Base-by-base conservation (phyloP, 2,329 filamentous ascomycete genomes). In the Xylaria multiplex region DNA sequence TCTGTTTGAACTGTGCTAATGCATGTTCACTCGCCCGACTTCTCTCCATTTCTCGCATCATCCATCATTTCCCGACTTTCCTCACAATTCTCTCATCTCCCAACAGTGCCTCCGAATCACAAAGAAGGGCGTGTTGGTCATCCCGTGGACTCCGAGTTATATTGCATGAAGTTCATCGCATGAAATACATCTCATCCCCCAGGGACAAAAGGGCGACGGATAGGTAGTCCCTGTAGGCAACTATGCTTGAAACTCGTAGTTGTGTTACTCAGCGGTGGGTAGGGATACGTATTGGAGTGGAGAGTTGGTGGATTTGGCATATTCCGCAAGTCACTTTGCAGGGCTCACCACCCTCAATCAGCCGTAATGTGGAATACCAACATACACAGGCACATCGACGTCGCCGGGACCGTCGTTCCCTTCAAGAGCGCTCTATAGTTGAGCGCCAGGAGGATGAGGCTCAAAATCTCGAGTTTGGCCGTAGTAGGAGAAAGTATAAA, bases 241-340 rank as follows among this genome's bases (percentile, higher is more conserved):
- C 46, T 40, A 53, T 8, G 22, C 22, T 40, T 48, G 14, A 60
- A 32, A 48, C 35, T 30, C 32, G 19, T 35, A n/a, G 19, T 3
- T 30, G 55, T 16, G 14, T 37, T 24, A 30, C 45, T 49, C 52
- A 11, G 24, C 22, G 32, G 32, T 6, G 55, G 63, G 59, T 61
- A 69, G 50, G 53, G 67, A 69, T 65, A 59, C 67, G 65, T 65
- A 65, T 61, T 69, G 49, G n/a, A 19, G 67, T 67, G 67, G 65
- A 61, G 65, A 64, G 65, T 24, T 53, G 57, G 67, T 61, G 67
- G 62, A 54, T 64, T 65, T 60, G 27, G 37, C 37, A 55, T 59
- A 45, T 60, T 48, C 54, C 50, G 56, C 60, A 66, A 37, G 60
- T 64, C 54, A 64, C 64, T 49, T 61, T 62, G 64, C 60, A 67